Percentiles rank a stretch among this genome's conserved stretches.
These are phyloP conservation scores for Boletus rex-veris DNA, from an alignment of 768 basidiomycete genomes.

Conservation along the genomic window DNA sequence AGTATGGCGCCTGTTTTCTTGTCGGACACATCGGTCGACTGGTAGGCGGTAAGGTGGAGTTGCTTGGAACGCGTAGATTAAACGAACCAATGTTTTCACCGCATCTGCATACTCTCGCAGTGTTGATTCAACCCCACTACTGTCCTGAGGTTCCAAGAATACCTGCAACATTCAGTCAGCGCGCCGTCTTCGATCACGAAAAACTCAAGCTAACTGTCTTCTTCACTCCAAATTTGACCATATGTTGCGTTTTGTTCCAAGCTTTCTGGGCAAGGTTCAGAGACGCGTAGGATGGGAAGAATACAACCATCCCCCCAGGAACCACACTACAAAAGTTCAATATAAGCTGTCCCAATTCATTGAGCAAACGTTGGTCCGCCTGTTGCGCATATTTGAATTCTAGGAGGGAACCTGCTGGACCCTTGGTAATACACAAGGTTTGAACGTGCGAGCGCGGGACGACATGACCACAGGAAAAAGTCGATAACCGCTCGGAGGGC, in stretches of 20 bases:
- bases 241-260: constrained; percentile 62
- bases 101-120: constrained; percentile 70
- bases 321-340: constrained; percentile 76
- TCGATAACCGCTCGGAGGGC: constrained; percentile 57
- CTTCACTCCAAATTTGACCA: constrained; percentile 61
- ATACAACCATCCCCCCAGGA: constrained; percentile 88
- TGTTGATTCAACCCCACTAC: constrained; percentile 65
- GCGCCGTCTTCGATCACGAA: neutral
- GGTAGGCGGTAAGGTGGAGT: constrained; percentile 3
- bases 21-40: constrained; percentile 23
- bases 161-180: constrained; percentile 44
- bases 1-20: constrained; percentile 67
- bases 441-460: constrained; percentile 78
- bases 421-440: constrained; percentile 68
- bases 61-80: neutral
- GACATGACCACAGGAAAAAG: constrained; percentile 90
- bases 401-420: constrained; percentile 69
- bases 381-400: constrained; percentile 82
- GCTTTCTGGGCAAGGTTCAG: constrained; percentile 59
- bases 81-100: constrained; percentile 28
- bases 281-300: constrained; percentile 90
- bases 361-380: constrained; percentile 59
- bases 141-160: constrained; percentile 85
- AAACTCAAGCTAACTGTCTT: constrained; percentile 56
- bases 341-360: constrained; percentile 80